Evolutionary conservation across 805 yeast genomes (phyloP), one percentile per base, ranked within the genome.

Genomic region (Candida michaelii): DNA sequence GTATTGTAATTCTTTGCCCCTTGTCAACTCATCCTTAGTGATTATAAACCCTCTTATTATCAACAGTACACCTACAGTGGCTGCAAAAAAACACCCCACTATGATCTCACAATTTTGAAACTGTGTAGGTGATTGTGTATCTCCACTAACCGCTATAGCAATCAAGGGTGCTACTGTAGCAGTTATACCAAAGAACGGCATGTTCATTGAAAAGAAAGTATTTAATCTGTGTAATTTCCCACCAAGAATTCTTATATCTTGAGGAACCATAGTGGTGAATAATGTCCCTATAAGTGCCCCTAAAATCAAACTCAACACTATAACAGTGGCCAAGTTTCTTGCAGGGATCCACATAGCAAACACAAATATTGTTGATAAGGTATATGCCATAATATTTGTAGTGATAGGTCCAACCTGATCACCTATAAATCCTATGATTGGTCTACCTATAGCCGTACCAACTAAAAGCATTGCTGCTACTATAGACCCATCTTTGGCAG

Each of bases 251-350:
- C 80, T 58, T 1, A 83, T 73, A 1, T 71, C 57, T 17, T 78
- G 62, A 2, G 85, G 71, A 1, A 82, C 74, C 45, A 74, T 49
- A 3, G 79, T 72, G 2, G 80, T 74, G 75, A 80, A 82, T 31
- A 81, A 63, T 8, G 79, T 65, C 2, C 88, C 88, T 83, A 82
- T 81, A 23, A 76, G 39, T 0, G 71, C 62, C 25, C 89, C 89
- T 49, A 63, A 68, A 4, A 81, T 47, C 12, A 81, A 25, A 1
- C 79, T 77, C 52, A 80, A 76, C 0, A 63, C 71, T 5, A 80
- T 52, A 1, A 80, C 76, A 1, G 83, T 77, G 1, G 83, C 82
- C 44, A 60, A 72, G 50, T 77, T 80, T 44, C 77, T 63, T n/a
- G 80, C 76, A 2, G 85, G 83, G 18, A 59, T 50, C 63, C 72